Base-by-base conservation (phyloP, 2,329 filamentous ascomycete species). In the Gaeumannomyces tritici region DNA sequence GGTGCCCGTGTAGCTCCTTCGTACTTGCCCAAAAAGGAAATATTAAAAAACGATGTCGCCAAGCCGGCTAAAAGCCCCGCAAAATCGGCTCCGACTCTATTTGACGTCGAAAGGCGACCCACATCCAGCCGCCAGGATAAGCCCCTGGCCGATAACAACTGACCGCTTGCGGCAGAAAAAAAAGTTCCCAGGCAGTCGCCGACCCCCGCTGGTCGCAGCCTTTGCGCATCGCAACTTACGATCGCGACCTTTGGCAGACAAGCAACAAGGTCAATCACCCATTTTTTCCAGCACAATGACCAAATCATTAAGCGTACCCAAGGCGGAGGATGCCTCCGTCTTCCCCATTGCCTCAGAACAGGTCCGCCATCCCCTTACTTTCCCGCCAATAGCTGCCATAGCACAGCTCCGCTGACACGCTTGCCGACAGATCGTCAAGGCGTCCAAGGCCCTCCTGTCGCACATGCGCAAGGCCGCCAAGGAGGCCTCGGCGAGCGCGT, bases 401-500 rank as follows among this genome's bases (percentile, higher is more conserved):
- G 13, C 6, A 21, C 47, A 29, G 1, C 9, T 13, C 11, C 29
- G 21, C 47, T 55, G 35, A 55, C 51, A 31, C 15, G 13, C 28
- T 55, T n/a, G 15, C n/a, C 54, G 1, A 15, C 61, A 87, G 83
- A 82, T 80, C 35, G 72, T 87, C 64, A 87, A 86, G 71, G 85
- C 85, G 47, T 85, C 84, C 66, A 85, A 82, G 71, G 84, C 85
- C 33, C 80, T 88, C 26, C 74, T 88, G 63, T 77, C 79, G 57
- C 83, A 87, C 73, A 85, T 88, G 73, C 82, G 84, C 70, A 83
- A 81, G 70, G 75, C 80, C 7, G 75, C 81, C 57, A 77, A 79
- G 68, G 75, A 81, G 66, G 77, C 79, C 63, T 71, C 75, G 24
- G 72, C 74, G 31, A 75, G 75, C 56, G 71, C 79, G 2, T 70